phyloP scores from a whole-genome alignment of 345 rosid genomes.

The Citrus medica region DNA sequence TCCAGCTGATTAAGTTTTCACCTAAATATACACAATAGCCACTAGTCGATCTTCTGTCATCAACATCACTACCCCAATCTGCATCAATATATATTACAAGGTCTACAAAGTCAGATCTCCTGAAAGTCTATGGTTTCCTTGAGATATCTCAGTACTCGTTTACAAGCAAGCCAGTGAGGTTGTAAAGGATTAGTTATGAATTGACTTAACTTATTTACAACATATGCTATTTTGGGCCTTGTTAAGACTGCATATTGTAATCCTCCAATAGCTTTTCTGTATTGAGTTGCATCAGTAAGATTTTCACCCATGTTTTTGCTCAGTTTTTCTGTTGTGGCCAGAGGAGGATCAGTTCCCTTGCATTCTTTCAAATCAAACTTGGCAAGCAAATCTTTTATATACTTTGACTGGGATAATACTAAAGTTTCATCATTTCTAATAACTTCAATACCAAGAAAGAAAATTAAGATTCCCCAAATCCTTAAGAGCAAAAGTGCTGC shows the following conservation, averaged over 20 bases:
- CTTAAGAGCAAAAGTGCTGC: neutral
- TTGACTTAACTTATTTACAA: neutral
- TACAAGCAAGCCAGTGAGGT: neutral
- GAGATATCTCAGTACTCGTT: neutral
- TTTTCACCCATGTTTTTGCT: neutral
- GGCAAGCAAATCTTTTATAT: too few relatives aligned
- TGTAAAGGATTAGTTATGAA: neutral
- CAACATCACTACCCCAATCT: neutral
- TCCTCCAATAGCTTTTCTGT: neutral
- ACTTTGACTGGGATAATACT: neutral
- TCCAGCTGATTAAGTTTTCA: neutral
- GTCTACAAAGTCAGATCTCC: accelerated
- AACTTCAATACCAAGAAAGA: too few relatives aligned
- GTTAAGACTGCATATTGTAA: neutral
- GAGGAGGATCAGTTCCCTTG: neutral
- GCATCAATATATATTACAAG: neutral
- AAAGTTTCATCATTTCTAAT: neutral
- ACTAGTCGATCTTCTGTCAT: neutral
- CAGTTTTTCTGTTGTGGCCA: accelerated
- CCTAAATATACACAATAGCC: neutral
- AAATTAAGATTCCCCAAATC: neutral
- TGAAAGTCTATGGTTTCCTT: neutral
- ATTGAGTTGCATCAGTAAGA: neutral
- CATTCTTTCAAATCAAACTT: neutral
- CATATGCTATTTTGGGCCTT: neutral